phyloP scores from a whole-genome alignment of 2,329 filamentous ascomycete species.

The Hymenoscyphus albidus region DNA sequence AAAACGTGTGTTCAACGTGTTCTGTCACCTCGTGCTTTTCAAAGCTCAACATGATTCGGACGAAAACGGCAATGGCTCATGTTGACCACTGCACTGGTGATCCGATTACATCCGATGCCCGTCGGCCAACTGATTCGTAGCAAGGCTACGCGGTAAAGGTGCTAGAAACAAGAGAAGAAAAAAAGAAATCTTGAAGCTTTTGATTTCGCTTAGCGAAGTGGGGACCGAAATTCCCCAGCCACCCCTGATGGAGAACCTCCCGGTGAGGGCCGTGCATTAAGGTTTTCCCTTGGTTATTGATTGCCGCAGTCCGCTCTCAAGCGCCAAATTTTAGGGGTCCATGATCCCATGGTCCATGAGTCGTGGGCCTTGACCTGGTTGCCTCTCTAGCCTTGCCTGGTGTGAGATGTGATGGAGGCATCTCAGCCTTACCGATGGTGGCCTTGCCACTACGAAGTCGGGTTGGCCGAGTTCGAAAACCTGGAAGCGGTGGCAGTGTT shows the following conservation, averaged over 20 bases:
- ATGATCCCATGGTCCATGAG: not conserved
- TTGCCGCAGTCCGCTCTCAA: not conserved
- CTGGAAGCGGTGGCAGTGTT: not conserved
- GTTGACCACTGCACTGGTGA: not conserved
- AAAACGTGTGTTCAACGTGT: not conserved
- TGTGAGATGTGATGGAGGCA: not conserved
- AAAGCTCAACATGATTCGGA: not conserved
- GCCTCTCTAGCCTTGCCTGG: not conserved
- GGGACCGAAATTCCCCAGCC: not conserved
- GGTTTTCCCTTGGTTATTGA: not conserved
- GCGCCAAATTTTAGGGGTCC: not conserved
- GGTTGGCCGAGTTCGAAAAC: not conserved
- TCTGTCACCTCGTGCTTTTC: not conserved
- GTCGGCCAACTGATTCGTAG: not conserved
- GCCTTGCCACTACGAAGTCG: not conserved
- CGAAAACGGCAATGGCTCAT: not conserved
- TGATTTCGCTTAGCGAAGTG: not conserved
- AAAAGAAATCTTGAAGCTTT: not conserved
- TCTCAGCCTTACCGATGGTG: not conserved
- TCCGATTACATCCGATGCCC: not conserved
- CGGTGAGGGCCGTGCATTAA: constrained; percentile 2
- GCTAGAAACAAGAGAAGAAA: not conserved
- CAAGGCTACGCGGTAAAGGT: too few relatives aligned
- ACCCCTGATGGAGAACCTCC: not conserved
- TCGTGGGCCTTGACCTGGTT: not conserved